Base-by-base conservation (phyloP, 345 rosid genomes). In the Gynandropsis gynandra region DNA sequence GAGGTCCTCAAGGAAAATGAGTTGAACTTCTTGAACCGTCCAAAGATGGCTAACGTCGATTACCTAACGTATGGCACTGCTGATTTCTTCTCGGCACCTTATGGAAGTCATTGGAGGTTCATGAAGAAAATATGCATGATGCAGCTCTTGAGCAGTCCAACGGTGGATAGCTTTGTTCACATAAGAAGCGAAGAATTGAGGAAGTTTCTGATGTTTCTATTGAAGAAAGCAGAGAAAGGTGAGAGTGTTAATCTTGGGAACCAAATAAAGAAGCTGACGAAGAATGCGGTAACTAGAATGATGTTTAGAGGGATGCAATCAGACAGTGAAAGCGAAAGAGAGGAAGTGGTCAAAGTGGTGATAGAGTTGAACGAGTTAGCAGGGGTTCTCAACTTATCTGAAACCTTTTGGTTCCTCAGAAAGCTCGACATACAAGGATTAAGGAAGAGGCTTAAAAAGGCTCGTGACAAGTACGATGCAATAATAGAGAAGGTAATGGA, bases 61-160 rank as follows among this genome's bases (percentile, higher is more conserved):
- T 87, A 74, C 68, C 79, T 87, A n/a, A 79, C 89, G 11, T 87
- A 83, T 53, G 87, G 83, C 35, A 76, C 89, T 0, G 39, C 89
- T 1, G 94, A 81, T 64, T 81, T 87, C 54, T 74, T 84, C 45
- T 71, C 73, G n/a, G 83, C 74, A 8, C 72, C 76, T 13, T 83
- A 79, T 1, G 94, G 94, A 0, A 65, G 76, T 7, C 68, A 73
- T 48, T 87, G 94, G 94, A 87, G 77, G 66, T 83, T 79, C 79
- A 81, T 80, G 80, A 83, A 81, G 74, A 79, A 74, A 47, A 67
- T 87, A 1, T 80, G 87, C 74, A 80, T 80, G 94, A 60, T 73
- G 18, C 75, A 76, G 39, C 73, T 87, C 33, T 79, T 83, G 4
- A 83, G 80, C 12, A 71, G 77, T 31, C 69, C 68, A 34, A 74